Evolutionary conservation across 75 land plant genomes (phyloP).

Genomic region (Ceratopteris richardii): DNA sequence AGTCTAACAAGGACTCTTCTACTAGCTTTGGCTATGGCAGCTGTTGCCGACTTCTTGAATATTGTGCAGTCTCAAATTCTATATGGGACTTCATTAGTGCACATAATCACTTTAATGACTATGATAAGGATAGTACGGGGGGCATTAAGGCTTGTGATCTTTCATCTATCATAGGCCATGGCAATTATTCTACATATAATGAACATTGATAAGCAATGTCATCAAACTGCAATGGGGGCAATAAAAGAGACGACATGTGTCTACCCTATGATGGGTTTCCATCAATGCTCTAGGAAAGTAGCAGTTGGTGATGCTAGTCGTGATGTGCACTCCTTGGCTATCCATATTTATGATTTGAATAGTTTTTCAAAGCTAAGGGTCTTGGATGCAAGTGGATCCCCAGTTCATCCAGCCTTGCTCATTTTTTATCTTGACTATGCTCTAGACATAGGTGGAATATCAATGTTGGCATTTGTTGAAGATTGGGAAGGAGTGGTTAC

Average conservation of each 20-base stretch:
- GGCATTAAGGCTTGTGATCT: conserved; percentile 50
- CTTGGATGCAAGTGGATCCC: conserved; percentile 93
- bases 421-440: conserved; percentile 22
- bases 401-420: conserved; percentile 64
- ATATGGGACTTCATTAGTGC: conserved; percentile 75
- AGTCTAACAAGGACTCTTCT: conserved; percentile 59
- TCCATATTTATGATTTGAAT: conserved; percentile 71
- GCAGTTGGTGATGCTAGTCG: conserved; percentile 87
- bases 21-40: conserved; percentile 74
- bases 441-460: conserved; percentile 41
- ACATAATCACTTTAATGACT: conserved; percentile 56
- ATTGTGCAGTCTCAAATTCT: conserved; percentile 58
- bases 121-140: conserved; percentile 61
- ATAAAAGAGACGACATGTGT: conserved; percentile 62
- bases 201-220: conserved; percentile 56
- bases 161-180: conserved; percentile 59
- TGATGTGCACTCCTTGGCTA: conserved; percentile 48
- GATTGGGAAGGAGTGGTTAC: conserved; percentile 95
- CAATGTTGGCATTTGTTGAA: conserved; percentile 69
- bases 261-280: conserved; percentile 82
- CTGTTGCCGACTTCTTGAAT: conserved; percentile 46
- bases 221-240: conserved; percentile 55
- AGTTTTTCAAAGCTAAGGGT: conserved; percentile 64
- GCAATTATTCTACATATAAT: conserved; percentile 62
- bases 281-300: conserved; percentile 49